Percentiles rank a stretch among this genome's conserved stretches.
These are phyloP conservation scores for Mucor sp. DNA, from an alignment of 371 early-diverging fungal genomes.

Conservation along the genomic window DNA sequence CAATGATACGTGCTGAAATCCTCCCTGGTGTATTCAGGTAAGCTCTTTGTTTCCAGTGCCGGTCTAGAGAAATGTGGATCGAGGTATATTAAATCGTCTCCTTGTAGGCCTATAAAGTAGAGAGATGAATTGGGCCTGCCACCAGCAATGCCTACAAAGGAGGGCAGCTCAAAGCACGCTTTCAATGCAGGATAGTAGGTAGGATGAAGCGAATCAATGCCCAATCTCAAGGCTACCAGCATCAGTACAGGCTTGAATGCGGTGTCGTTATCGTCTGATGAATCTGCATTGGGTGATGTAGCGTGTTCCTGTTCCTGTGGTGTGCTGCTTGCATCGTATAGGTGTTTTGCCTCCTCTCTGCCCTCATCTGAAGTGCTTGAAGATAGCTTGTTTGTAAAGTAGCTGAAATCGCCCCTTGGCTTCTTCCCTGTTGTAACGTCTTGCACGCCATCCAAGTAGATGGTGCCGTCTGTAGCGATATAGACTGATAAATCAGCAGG, in stretches of 20 bases:
- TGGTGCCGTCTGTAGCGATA: slow-evolving; percentile 74
- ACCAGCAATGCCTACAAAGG: slow-evolving; percentile 90
- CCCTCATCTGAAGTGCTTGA: slow-evolving; percentile 10
- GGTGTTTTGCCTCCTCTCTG: slow-evolving; percentile 31
- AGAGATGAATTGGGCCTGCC: slow-evolving; percentile 93
- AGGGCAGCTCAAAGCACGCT: slow-evolving; percentile 76
- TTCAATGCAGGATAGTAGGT: slow-evolving; percentile 80
- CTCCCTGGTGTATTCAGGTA: slow-evolving; percentile 54
- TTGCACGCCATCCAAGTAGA: slow-evolving; percentile 67
- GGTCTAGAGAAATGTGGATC: slow-evolving; percentile 92
- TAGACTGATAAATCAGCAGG: slow-evolving; percentile 67
- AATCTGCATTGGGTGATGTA: not conserved
- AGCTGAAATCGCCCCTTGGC: slow-evolving; percentile 41
- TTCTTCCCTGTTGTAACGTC: slow-evolving; percentile 42
- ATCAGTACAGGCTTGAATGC: slow-evolving; percentile 73
- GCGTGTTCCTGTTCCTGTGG: not conserved
- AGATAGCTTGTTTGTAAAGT: slow-evolving; percentile 7
- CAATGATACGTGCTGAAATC: slow-evolving; percentile 87
- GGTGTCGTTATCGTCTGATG: not conserved
- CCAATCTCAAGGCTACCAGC: slow-evolving; percentile 86
- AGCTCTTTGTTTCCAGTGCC: slow-evolving; percentile 58
- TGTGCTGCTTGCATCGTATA: slow-evolving; percentile 31
- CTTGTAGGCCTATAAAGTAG: slow-evolving; percentile 90
- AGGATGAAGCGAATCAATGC: slow-evolving; percentile 84
- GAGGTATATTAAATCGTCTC: slow-evolving; percentile 83